These are phyloP conservation scores for Fraxinus americana DNA, from an alignment of 257 asterid genomes.

Conservation along the genomic window DNA sequence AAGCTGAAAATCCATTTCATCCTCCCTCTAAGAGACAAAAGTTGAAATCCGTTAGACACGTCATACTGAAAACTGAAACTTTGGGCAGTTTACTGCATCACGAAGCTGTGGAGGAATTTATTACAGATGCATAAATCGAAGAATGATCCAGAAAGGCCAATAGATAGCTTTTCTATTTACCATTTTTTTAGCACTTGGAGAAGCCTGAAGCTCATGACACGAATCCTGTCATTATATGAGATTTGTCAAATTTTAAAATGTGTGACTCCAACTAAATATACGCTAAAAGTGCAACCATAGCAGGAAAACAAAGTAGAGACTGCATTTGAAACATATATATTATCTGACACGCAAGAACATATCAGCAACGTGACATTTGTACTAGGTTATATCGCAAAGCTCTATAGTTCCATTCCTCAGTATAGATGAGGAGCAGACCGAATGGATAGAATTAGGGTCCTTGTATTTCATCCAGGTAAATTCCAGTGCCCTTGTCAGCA, in stretches of 20 bases:
- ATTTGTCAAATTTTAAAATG: slow-evolving; percentile 15
- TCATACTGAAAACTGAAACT: slow-evolving; percentile 9
- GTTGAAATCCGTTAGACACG: slow-evolving; percentile 13
- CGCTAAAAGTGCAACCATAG: background rate
- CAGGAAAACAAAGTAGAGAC: slow-evolving; percentile 1
- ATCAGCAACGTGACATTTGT: background rate
- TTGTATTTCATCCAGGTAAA: background rate
- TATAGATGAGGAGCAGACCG: background rate
- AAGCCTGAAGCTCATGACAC: slow-evolving; percentile 46
- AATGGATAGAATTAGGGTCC: background rate
- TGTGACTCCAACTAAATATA: background rate
- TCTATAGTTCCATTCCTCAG: background rate
- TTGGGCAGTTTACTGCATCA: background rate
- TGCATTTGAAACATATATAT: too few relatives aligned
- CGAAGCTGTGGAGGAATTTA: background rate
- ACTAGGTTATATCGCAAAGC: background rate
- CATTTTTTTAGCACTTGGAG: slow-evolving; percentile 67
- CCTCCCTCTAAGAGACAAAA: slow-evolving; percentile 52
- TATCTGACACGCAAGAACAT: background rate
- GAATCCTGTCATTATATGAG: slow-evolving; percentile 46
- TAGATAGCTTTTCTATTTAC: slow-evolving; percentile 39
- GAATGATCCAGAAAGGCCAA: slow-evolving; percentile 8
- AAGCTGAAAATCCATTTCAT: slow-evolving; percentile 39
- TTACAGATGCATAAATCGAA: background rate
- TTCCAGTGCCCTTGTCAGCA: background rate